A percentile compares a stretch with the other conserved stretches of the same genome.
Evolutionary conservation across 2,329 filamentous ascomycete genomes (phyloP).

Genomic region (Hirsutella rhossiliensis): DNA sequence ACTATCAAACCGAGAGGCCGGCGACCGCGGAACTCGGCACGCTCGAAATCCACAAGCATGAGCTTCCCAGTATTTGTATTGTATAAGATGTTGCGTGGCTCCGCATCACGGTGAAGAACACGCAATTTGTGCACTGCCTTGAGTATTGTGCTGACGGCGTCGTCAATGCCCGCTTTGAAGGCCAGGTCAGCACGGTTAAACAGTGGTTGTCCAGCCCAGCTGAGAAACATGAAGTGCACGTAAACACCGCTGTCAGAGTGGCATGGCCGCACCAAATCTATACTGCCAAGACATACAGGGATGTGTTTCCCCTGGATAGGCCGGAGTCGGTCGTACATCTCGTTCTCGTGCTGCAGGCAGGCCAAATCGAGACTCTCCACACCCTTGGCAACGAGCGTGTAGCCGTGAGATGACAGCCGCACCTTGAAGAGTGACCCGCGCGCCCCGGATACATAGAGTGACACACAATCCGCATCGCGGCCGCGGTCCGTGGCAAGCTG

Average conservation of each 20-base stretch:
- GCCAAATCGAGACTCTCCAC: conserved; percentile 12
- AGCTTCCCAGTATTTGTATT: conserved; percentile 7
- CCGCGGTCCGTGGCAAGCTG: conserved; percentile 19
- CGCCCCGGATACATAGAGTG: conserved; percentile 16
- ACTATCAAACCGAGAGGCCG: conserved; percentile 10
- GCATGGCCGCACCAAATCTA: conserved; percentile 15
- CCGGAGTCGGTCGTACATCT: conserved; percentile 15
- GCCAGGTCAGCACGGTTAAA: not conserved
- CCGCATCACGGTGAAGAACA: conserved; percentile 16
- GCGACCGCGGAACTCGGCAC: conserved; percentile 10
- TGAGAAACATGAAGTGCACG: conserved; percentile 20
- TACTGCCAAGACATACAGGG: conserved; percentile 20
- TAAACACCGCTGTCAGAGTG: conserved; percentile 18
- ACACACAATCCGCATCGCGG: conserved; percentile 14
- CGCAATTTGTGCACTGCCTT: conserved; percentile 6
- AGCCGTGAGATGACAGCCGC: no score
- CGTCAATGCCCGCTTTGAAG: conserved; percentile 1
- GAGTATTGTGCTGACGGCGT: conserved; percentile 2
- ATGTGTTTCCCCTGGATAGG: conserved; percentile 18
- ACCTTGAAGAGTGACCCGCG: conserved; percentile 17
- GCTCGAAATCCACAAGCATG: conserved; percentile 22
- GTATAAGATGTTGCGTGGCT: conserved; percentile 19
- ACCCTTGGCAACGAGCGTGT: conserved; percentile 5
- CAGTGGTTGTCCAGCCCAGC: conserved; percentile 10
- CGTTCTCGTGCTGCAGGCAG: conserved; percentile 15